A percentile compares a stretch with the other conserved stretches of the same genome.
These are phyloP conservation scores for Citrus unshiu DNA, from an alignment of 345 rosid species.

Conservation along the genomic window DNA sequence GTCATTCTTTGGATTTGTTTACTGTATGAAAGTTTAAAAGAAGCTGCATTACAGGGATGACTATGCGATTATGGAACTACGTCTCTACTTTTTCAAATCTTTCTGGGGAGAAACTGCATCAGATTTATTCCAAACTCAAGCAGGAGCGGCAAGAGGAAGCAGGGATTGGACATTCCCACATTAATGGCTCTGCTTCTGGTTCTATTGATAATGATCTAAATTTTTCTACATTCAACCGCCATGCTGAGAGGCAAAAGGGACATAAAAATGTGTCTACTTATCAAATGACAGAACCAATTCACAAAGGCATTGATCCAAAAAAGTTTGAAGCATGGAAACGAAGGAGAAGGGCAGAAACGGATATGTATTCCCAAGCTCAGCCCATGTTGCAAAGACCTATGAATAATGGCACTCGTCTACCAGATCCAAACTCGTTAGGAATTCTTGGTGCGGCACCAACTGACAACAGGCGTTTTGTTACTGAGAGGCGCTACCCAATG, in stretches of 20 bases:
- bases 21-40: not conserved
- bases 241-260: slow-evolving; percentile 51
- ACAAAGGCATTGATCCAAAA: slow-evolving; percentile 61
- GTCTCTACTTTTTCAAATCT: slow-evolving; percentile 92
- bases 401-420: slow-evolving; percentile 31
- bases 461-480: slow-evolving; percentile 43
- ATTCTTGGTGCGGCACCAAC: slow-evolving; percentile 96
- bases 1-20: not conserved
- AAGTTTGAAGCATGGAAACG: slow-evolving; percentile 94
- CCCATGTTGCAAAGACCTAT: slow-evolving; percentile 43
- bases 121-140: slow-evolving; percentile 89
- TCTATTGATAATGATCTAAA: slow-evolving; percentile 39
- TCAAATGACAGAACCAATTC: slow-evolving; percentile 49
- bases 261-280: slow-evolving; percentile 34
- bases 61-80: slow-evolving; percentile 83
- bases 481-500: slow-evolving; percentile 51
- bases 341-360: slow-evolving; percentile 67
- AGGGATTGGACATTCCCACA: slow-evolving; percentile 68
- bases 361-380: slow-evolving; percentile 34
- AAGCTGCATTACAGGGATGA: slow-evolving; percentile 64
- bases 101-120: slow-evolving; percentile 83
- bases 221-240: slow-evolving; percentile 38
- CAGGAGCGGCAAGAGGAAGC: slow-evolving; percentile 72
- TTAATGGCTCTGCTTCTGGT: slow-evolving; percentile 49
- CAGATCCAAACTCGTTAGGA: slow-evolving; percentile 78